Evolutionary conservation across 2,329 filamentous ascomycete species (phyloP), one percentile per base, ranked within the genome.

Genomic region (Neocucurbitaria cava): DNA sequence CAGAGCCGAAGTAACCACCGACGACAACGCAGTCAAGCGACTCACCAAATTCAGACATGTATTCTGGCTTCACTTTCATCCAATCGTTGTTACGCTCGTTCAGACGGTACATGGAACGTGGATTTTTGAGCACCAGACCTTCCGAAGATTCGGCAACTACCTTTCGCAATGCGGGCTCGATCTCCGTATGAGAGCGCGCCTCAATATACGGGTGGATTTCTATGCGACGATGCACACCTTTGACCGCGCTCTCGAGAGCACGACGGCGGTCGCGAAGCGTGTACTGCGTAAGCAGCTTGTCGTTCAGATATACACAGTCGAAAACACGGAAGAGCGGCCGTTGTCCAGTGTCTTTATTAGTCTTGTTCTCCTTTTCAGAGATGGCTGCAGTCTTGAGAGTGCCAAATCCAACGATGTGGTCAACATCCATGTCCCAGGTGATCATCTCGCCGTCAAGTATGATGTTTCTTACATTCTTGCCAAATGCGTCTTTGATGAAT

Each of bases 401-500:
- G 7, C 95, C 95, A 73, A 99, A 99, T 0, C 89, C 87, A 15
- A 96, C 89, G 47, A 95, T 90, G 50, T 89, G 89, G 77, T 96
- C 90, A 45, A 90, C 82, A 40, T 89, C 86, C 56, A 92, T 90
- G 70, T 98, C 92, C 95, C 95, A 99, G 0, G 93, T 96, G 53
- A 99, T 92, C 95, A 99, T 99, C 74, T 99, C 95, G 9, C 95
- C 95, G 67, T 99, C 95, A 0, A 99, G 82, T 45, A 99, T 96
- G 61, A 96, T 83, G 69, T 91, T 97, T 15, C 88, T 83, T 0
- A 98, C 92, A 1, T 88, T 87, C 0, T 86, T 79, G 2, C 87
- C 81, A 72, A 99, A 98, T 0, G 91, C 92, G 36, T 86, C 82
- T 47, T 86, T 86, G 18, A 98, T 80, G 71, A 96, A 89, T 30